phyloP scores from a whole-genome alignment of 768 basidiomycete species.

The Termitomyces sp. region DNA sequence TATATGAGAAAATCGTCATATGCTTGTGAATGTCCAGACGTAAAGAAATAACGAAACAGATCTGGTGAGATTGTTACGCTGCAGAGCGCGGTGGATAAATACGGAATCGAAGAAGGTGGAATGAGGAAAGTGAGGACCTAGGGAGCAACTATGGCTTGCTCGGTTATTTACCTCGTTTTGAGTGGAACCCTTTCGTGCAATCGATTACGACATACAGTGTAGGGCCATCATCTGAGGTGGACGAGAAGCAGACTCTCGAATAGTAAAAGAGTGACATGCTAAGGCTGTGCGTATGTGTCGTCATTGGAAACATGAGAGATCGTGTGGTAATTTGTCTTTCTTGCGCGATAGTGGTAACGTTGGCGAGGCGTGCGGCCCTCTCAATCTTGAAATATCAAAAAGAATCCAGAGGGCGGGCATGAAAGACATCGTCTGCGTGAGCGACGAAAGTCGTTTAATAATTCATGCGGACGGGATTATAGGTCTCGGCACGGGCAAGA shows the following conservation, averaged over 20 bases:
- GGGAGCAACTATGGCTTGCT: neutral
- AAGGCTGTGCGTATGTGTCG: constrained; percentile 13
- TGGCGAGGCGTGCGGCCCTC: constrained; percentile 8
- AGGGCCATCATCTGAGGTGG: neutral
- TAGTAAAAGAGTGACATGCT: constrained; percentile 19
- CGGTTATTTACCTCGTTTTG: constrained; percentile 7
- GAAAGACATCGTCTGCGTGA: constrained; percentile 7
- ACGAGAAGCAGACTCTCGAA: constrained; percentile 4
- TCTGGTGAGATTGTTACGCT: constrained; percentile 18
- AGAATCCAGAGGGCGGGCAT: constrained; percentile 7
- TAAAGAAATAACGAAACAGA: constrained; percentile 18
- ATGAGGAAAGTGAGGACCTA: constrained; percentile 5
- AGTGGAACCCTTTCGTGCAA: neutral
- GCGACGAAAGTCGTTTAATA: constrained; percentile 22
- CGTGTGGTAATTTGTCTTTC: constrained; percentile 9
- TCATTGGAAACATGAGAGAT: constrained; percentile 13
- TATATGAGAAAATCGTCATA: constrained; percentile 11
- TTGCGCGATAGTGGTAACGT: constrained; percentile 3
- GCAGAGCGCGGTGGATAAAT: constrained; percentile 18
- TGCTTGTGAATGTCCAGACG: constrained; percentile 16
- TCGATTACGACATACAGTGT: neutral
- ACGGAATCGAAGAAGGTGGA: constrained; percentile 14
- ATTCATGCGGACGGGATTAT: constrained; percentile 54
- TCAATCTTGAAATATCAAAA: neutral
- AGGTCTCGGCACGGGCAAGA: constrained; percentile 63